Evolutionary conservation across 495 filamentous ascomycete species (phyloP).

Genomic region (Penicillium crystallinum): DNA sequence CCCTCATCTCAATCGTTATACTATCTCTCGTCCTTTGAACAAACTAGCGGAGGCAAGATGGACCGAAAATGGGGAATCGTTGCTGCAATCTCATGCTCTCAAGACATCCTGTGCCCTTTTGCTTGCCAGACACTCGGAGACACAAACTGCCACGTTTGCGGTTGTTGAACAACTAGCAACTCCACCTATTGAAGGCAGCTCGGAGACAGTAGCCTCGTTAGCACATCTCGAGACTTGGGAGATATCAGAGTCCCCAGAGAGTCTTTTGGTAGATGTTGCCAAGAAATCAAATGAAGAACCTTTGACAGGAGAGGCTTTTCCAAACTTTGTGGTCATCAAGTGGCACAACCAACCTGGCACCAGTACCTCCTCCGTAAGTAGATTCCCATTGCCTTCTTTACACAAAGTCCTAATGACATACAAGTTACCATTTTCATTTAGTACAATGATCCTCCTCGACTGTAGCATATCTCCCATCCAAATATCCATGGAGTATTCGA

Average conservation of each 20-base stretch:
- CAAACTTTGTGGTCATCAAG: not conserved
- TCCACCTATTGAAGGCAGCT: not conserved
- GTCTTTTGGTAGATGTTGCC: not conserved
- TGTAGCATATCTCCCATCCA: not conserved
- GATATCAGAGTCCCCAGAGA: not conserved
- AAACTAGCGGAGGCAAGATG: not conserved
- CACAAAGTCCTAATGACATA: not conserved
- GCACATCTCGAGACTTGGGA: not conserved
- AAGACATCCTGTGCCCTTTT: not conserved
- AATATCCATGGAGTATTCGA: not conserved
- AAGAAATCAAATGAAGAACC: not conserved
- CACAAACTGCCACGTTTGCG: not conserved
- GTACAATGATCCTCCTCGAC: not conserved
- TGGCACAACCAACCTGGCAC: not conserved
- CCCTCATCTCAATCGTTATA: not conserved
- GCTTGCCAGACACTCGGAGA: not conserved
- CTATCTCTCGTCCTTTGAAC: not conserved
- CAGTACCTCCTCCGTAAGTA: not conserved
- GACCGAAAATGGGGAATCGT: not conserved
- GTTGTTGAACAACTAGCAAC: not conserved
- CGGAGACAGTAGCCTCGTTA: not conserved
- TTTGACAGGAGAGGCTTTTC: not conserved
- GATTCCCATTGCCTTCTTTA: not conserved
- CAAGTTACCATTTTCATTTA: not conserved
- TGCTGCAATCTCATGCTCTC: not conserved